Conservation (phyloP, 805 yeast species). For the Monosporozyma servazzii region DNA sequence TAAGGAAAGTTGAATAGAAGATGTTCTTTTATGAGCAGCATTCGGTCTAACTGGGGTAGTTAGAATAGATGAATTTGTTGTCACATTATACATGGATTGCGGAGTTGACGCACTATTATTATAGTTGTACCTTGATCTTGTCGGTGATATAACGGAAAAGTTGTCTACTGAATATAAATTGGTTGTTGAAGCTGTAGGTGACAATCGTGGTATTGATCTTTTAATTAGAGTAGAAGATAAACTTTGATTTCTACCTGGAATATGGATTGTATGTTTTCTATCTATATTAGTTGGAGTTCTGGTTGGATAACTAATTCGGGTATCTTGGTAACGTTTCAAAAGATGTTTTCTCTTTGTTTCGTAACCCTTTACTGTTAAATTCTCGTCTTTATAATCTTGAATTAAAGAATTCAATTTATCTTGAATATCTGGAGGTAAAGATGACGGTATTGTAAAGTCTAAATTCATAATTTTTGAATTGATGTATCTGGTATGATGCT, state of each 20-base stretch:
- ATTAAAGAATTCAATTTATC: conserved; percentile 35
- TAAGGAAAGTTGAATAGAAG: conserved; percentile 24
- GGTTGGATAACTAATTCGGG: neutral
- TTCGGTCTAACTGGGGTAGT: conserved; percentile 8
- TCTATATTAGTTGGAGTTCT: conserved; percentile 6
- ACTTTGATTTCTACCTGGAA: conserved; percentile 16
- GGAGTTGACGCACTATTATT: neutral
- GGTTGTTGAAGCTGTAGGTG: neutral
- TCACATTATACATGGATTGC: conserved; percentile 7
- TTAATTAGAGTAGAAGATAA: conserved; percentile 7
- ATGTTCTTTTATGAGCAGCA: conserved; percentile 8
- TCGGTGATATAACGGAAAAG: conserved; percentile 5
- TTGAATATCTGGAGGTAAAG: conserved; percentile 31
- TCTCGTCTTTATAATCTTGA: conserved; percentile 54
- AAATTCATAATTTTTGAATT: conserved; percentile 15
- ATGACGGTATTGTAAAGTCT: conserved; percentile 43
- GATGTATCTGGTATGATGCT: neutral
- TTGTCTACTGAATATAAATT: conserved; percentile 1
- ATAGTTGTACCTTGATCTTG: neutral
- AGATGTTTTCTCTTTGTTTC: conserved; percentile 40
- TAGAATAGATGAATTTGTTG: conserved; percentile 4
- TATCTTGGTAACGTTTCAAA: conserved; percentile 7
- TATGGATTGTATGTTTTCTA: conserved; percentile 6
- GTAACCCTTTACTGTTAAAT: conserved; percentile 66
- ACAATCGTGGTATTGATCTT: neutral